Conservation (phyloP, 2,329 filamentous ascomycete species). For the Truncatella angustata region DNA sequence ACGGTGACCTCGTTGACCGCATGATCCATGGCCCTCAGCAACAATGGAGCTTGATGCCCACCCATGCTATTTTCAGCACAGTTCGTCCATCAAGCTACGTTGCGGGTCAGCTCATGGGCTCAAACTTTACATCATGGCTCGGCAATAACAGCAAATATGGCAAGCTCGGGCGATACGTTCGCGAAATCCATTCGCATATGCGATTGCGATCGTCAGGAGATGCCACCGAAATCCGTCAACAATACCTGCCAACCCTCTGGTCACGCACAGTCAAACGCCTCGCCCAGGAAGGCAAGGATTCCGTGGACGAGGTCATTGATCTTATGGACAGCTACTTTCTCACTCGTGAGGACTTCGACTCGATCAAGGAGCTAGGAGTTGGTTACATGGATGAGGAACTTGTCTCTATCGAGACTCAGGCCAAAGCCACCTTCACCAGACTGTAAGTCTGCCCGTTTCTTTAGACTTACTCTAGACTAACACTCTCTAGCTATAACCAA, state of each 20-base stretch:
- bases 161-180: slow-evolving; percentile 76
- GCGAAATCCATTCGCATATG: slow-evolving; percentile 97
- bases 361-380: slow-evolving; percentile 85
- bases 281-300: slow-evolving; percentile 76
- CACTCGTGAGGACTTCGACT: slow-evolving; percentile 92
- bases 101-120: slow-evolving; percentile 71
- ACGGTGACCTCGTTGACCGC: slow-evolving; percentile 90
- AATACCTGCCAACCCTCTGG: slow-evolving; percentile 90
- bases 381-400: slow-evolving; percentile 76
- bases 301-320: slow-evolving; percentile 79
- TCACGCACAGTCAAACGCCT: slow-evolving; percentile 73
- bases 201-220: slow-evolving; percentile 86
- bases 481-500: slow-evolving; percentile 68
- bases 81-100: slow-evolving; percentile 87
- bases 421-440: slow-evolving; percentile 87
- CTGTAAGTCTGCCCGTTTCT: slow-evolving; percentile 55
- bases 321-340: slow-evolving; percentile 97
- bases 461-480: slow-evolving; percentile 14
- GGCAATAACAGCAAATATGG: slow-evolving; percentile 89
- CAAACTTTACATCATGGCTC: slow-evolving; percentile 86
- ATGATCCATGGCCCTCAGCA: slow-evolving; percentile 99
- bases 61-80: slow-evolving; percentile 92
- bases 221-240: slow-evolving; percentile 88
- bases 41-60: slow-evolving; percentile 97
- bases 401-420: slow-evolving; percentile 77